Evolutionary conservation across 306 rosid species (phyloP).

Genomic region (Inga leiocalycina): DNA sequence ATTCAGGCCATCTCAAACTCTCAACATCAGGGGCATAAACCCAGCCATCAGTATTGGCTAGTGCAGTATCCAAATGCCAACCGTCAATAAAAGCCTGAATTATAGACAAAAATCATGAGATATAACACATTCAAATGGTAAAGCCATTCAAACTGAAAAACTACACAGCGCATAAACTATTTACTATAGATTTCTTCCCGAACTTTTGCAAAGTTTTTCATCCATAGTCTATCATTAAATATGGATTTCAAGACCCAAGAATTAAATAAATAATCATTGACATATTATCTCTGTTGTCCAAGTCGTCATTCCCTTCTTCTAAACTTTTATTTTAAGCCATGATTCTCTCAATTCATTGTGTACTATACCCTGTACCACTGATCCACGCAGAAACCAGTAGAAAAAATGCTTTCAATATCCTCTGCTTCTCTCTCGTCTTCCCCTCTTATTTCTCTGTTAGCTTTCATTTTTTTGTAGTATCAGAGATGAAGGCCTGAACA

Average conservation of each 20-base stretch:
- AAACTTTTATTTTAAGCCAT: background rate
- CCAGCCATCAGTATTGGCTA: slow-evolving; percentile 76
- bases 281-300: background rate
- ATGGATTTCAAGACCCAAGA: background rate
- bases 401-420: background rate
- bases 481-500: background rate
- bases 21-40: slow-evolving; percentile 72
- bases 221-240: background rate
- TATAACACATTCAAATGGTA: slow-evolving; percentile 1
- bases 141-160: slow-evolving; percentile 18
- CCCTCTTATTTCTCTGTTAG: background rate
- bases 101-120: slow-evolving; percentile 16
- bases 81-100: slow-evolving; percentile 70
- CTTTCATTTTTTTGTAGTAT: background rate
- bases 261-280: background rate
- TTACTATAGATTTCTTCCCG: slow-evolving; percentile 1
- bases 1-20: slow-evolving; percentile 78
- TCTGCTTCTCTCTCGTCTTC: background rate
- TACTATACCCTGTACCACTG: background rate
- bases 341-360: background rate
- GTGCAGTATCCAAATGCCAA: slow-evolving; percentile 78
- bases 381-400: background rate
- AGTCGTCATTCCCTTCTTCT: background rate
- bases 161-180: background rate
- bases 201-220: background rate